Conservation (phyloP, 2,329 filamentous ascomycete genomes). For the Dryadomyces quercivorus region DNA sequence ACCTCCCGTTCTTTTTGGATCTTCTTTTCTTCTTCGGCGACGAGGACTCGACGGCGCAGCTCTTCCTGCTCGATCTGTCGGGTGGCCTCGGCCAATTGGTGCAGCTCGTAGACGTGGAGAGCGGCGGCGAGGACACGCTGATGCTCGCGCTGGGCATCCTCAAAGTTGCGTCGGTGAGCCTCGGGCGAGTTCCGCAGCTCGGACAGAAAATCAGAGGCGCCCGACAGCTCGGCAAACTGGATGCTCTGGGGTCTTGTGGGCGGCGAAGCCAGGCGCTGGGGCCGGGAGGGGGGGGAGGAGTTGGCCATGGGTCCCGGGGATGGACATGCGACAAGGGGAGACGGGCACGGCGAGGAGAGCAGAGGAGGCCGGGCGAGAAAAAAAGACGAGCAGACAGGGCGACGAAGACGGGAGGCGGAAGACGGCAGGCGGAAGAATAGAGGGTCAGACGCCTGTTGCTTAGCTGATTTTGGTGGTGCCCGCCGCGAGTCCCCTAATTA, state of each 20-base stretch:
- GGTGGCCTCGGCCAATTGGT: conserved; percentile 15
- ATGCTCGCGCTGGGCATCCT: conserved; percentile 18
- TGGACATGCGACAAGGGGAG: not conserved
- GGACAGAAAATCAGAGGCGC: conserved; percentile 16
- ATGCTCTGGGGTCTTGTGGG: conserved; percentile 3
- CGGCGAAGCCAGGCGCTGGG: not conserved
- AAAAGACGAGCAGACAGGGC: not conserved
- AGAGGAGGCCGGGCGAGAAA: not conserved
- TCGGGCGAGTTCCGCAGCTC: conserved; percentile 21
- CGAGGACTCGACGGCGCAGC: conserved; percentile 12
- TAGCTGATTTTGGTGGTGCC: not conserved
- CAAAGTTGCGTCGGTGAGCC: conserved; percentile 18
- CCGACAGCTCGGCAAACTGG: conserved; percentile 7
- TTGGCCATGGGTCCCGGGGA: conserved; percentile 15
- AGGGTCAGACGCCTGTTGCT: not conserved
- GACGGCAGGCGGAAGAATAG: not conserved
- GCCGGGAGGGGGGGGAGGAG: conserved; percentile 15
- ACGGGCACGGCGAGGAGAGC: not conserved
- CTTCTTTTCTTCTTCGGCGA: conserved; percentile 15
- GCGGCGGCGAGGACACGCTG: conserved; percentile 15
- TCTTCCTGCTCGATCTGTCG: conserved; percentile 15
- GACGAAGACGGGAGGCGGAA: not conserved
- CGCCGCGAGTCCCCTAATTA: not conserved
- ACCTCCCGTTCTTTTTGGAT: conserved; percentile 13
- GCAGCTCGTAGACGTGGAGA: conserved; percentile 13